Conservation (phyloP, 192 early-diverging fungal genomes). For the Backusella morwellensis region DNA sequence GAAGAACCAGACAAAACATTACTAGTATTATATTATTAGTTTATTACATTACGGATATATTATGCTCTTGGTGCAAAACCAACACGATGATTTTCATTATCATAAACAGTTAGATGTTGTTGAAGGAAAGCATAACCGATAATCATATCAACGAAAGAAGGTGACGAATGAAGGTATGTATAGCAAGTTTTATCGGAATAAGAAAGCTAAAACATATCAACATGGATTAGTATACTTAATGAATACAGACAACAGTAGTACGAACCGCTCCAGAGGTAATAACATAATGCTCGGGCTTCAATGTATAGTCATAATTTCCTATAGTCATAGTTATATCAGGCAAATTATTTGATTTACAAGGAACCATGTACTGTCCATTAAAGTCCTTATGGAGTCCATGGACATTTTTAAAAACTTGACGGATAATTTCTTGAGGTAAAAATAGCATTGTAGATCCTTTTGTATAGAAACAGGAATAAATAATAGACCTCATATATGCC, state of each 20-base stretch:
- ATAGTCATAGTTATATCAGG: slow-evolving; percentile 18
- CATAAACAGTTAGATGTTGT: slow-evolving; percentile 23
- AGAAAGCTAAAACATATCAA: slow-evolving; percentile 1
- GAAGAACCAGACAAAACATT: too few species aligned
- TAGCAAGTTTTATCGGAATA: slow-evolving; percentile 16
- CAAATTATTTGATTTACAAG: slow-evolving; percentile 15
- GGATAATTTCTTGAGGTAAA: slow-evolving; percentile 14
- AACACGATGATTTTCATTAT: slow-evolving; percentile 25
- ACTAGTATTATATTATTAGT: neutral
- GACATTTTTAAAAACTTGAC: slow-evolving; percentile 5
- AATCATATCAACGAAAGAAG: slow-evolving; percentile 20
- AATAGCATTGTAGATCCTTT: slow-evolving; percentile 26
- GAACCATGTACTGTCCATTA: slow-evolving; percentile 19
- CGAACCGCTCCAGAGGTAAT: slow-evolving; percentile 9
- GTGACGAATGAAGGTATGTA: slow-evolving; percentile 25
- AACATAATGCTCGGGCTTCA: slow-evolving; percentile 26
- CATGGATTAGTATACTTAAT: neutral
- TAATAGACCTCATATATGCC: neutral
- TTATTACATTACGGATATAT: neutral
- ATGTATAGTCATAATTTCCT: slow-evolving; percentile 6
- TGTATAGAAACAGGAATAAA: neutral
- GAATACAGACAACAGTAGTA: neutral
- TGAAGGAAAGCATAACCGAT: slow-evolving; percentile 36
- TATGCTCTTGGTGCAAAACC: slow-evolving; percentile 23
- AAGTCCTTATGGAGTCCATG: neutral